These are phyloP conservation scores for Cladorrhinum sp. DNA, from an alignment of 2,329 filamentous ascomycete species.

Conservation along the genomic window DNA sequence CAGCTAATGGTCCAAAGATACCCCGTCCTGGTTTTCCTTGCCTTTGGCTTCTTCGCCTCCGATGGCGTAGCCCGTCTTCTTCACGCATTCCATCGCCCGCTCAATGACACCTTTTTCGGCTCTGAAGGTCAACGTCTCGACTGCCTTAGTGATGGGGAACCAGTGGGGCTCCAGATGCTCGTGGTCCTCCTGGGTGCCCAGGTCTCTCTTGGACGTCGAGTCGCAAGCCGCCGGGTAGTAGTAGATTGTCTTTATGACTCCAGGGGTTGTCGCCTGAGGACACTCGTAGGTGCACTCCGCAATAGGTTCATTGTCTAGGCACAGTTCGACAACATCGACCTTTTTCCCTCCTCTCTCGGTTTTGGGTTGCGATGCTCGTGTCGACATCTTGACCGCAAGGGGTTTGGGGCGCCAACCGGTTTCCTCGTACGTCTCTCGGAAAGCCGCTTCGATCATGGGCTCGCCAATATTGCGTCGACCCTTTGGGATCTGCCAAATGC, in stretches of 20 bases:
- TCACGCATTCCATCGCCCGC: conserved; percentile 24
- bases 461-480: conserved; percentile 48
- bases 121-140: conserved; percentile 27
- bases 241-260: conserved; percentile 39
- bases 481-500: conserved; percentile 47
- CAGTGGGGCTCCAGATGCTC: conserved; percentile 31
- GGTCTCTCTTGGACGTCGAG: conserved; percentile 27
- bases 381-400: conserved; percentile 40
- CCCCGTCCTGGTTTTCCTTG: too few species aligned
- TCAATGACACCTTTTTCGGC: conserved; percentile 27
- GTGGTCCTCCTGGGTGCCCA: conserved; percentile 32
- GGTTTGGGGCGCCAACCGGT: conserved; percentile 42
- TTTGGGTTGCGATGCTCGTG: conserved; percentile 40
- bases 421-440: conserved; percentile 48
- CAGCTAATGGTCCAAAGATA: too few species aligned
- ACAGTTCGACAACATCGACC: conserved; percentile 29
- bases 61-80: conserved; percentile 24
- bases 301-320: conserved; percentile 36
- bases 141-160: conserved; percentile 25
- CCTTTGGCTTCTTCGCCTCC: too few species aligned
- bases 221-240: conserved; percentile 38
- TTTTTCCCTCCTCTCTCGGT: conserved; percentile 10
- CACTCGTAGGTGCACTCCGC: conserved; percentile 38
- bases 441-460: conserved; percentile 39
- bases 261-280: conserved; percentile 31